Evolutionary conservation across 208 protist species (phyloP).

Genomic region (Naegleria fowleri): DNA sequence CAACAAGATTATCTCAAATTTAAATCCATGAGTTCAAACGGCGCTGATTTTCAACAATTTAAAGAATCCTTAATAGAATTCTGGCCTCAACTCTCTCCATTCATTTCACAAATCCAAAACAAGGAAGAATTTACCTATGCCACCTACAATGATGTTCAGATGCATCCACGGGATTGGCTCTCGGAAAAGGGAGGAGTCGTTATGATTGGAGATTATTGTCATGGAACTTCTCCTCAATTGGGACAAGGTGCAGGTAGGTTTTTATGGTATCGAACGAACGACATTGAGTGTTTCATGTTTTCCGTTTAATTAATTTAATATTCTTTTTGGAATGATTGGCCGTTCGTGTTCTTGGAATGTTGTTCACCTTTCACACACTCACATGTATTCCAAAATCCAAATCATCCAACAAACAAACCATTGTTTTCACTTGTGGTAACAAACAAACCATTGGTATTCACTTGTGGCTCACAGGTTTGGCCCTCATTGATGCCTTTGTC

Average conservation of each 20-base stretch:
- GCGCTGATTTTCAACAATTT: not conserved
- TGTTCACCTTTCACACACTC: too few species aligned
- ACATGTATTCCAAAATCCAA: too few species aligned
- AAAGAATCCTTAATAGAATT: not conserved
- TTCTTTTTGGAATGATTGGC: too few species aligned
- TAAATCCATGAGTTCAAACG: not conserved
- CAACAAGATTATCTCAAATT: not conserved
- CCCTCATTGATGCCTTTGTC: not conserved
- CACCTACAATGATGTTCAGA: not conserved
- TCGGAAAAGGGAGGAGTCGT: not conserved
- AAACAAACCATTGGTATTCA: too few species aligned
- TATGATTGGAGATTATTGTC: not conserved
- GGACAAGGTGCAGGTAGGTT: not conserved
- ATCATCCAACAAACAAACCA: too few species aligned
- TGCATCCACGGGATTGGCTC: not conserved
- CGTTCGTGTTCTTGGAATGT: too few species aligned
- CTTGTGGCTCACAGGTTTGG: not conserved
- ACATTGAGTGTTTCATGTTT: too few species aligned
- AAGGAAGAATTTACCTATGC: not conserved
- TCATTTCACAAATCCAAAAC: not conserved
- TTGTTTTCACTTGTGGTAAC: too few species aligned
- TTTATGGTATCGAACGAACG: too few species aligned
- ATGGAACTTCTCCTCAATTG: constrained; percentile 11
- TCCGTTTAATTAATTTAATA: too few species aligned
- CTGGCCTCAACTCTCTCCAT: not conserved